A percentile compares a stretch with the other conserved stretches of the same genome.
Conservation (phyloP, 2,329 filamentous ascomycete genomes). For the Hirsutella thompsonii region DNA sequence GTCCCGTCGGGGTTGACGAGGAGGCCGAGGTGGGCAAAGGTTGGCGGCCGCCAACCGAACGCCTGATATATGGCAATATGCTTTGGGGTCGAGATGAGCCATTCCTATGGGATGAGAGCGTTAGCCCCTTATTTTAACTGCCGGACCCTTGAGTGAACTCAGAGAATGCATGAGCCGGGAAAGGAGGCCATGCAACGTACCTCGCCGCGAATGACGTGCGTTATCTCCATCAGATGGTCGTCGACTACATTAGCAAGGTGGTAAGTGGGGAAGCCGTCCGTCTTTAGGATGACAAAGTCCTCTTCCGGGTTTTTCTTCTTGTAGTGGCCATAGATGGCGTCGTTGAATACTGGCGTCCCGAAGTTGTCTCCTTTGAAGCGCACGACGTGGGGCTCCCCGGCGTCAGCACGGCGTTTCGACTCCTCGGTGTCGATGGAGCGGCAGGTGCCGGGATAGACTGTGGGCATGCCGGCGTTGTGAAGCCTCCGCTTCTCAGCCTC, state of each 20-base stretch:
- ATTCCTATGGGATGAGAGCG: constrained; percentile 47
- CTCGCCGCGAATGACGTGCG: constrained; percentile 83
- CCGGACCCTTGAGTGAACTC: no score
- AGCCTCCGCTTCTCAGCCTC: constrained; percentile 51
- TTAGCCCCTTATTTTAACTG: background rate
- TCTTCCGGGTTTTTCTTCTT: constrained; percentile 46
- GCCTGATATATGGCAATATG: constrained; percentile 60
- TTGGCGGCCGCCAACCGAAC: constrained; percentile 59
- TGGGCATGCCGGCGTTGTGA: constrained; percentile 34
- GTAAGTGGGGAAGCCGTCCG: constrained; percentile 87
- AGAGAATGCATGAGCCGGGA: no score
- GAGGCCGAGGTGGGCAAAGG: constrained; percentile 71
- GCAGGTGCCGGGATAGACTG: constrained; percentile 53
- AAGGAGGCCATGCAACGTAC: no score
- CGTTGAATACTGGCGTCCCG: constrained; percentile 51
- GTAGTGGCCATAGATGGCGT: constrained; percentile 67
- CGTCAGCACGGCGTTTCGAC: constrained; percentile 55
- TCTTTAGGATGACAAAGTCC: constrained; percentile 84
- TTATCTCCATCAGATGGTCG: constrained; percentile 90
- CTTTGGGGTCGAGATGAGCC: constrained; percentile 85
- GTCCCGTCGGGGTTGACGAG: constrained; percentile 55
- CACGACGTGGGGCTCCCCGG: constrained; percentile 62
- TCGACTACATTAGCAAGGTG: constrained; percentile 96
- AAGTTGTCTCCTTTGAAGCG: constrained; percentile 52
- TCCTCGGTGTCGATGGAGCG: constrained; percentile 51